Conservation (phyloP, 495 filamentous ascomycete species). For the Neurospora sp. region DNA sequence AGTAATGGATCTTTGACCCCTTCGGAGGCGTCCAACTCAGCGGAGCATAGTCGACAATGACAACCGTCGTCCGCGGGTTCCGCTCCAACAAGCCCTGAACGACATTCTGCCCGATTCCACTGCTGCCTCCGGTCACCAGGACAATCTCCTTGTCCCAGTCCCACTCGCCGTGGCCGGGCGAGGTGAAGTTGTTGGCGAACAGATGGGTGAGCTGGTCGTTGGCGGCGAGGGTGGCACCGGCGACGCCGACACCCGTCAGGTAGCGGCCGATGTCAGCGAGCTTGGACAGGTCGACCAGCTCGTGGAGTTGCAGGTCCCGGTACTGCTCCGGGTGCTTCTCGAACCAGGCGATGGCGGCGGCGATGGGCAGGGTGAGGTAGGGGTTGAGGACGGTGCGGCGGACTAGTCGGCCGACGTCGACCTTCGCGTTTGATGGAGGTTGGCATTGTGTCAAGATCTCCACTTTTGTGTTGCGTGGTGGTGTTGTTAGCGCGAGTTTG, state of each 20-base stretch:
- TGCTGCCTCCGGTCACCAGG: slow-evolving; percentile 18
- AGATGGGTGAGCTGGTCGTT: slow-evolving; percentile 17
- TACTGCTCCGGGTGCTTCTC: neutral
- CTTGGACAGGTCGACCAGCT: neutral
- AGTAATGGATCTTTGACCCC: slow-evolving; percentile 11
- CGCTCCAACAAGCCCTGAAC: slow-evolving; percentile 9
- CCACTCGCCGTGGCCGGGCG: slow-evolving; percentile 12
- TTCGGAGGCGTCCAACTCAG: slow-evolving; percentile 9
- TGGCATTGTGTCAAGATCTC: slow-evolving; percentile 7
- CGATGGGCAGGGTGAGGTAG: slow-evolving; percentile 12
- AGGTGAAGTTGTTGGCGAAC: slow-evolving; percentile 20
- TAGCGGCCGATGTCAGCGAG: neutral
- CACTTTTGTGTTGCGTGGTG: neutral
- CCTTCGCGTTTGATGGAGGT: slow-evolving; percentile 10
- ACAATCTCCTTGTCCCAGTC: slow-evolving; percentile 17
- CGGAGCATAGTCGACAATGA: slow-evolving; percentile 14
- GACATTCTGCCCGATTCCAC: slow-evolving; percentile 13
- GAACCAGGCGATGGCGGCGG: slow-evolving; percentile 6
- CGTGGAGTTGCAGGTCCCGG: neutral
- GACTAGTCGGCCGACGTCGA: slow-evolving; percentile 6
- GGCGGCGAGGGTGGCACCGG: slow-evolving; percentile 9
- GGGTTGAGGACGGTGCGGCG: slow-evolving; percentile 15
- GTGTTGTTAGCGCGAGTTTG: neutral
- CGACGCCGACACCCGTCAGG: slow-evolving; percentile 3
- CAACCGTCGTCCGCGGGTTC: slow-evolving; percentile 10